Conservation (phyloP, 768 basidiomycete species). For the Dictyophora rubrovolvata region DNA sequence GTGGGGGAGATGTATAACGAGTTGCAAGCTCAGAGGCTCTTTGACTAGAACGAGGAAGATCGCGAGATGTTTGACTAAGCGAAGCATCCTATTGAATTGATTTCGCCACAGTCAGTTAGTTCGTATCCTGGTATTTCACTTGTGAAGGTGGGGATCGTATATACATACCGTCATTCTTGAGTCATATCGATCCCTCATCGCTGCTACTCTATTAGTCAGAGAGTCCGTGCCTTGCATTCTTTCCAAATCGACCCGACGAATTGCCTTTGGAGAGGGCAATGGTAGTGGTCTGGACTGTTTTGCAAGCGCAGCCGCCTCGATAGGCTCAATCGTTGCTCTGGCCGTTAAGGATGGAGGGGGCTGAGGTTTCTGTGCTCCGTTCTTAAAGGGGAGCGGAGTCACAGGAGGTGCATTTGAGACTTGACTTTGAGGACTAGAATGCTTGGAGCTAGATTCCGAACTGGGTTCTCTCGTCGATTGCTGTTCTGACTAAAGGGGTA, state of each 20-base stretch:
- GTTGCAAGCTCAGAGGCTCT: conserved; percentile 57
- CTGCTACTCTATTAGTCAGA: conserved; percentile 49
- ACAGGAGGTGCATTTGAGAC: too few species aligned
- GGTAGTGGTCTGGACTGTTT: background rate
- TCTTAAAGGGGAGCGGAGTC: too few species aligned
- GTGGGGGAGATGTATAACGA: conserved; percentile 38
- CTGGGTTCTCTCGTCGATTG: too few species aligned
- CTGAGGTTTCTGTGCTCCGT: too few species aligned
- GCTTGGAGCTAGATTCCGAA: too few species aligned
- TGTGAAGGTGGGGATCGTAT: background rate
- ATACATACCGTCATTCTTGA: conserved; percentile 37
- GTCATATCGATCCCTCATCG: conserved; percentile 56
- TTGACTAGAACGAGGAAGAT: conserved; percentile 43
- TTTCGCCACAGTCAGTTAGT: background rate
- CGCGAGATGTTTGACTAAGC: conserved; percentile 45
- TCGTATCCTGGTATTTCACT: background rate
- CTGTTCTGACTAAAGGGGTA: too few species aligned
- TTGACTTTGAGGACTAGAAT: too few species aligned
- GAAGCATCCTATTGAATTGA: conserved; percentile 32
- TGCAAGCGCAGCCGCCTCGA: background rate
- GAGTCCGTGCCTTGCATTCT: conserved; percentile 43
- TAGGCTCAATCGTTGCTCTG: background rate
- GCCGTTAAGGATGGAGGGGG: background rate
- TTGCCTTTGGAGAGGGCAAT: conserved; percentile 8
- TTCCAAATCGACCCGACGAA: conserved; percentile 24